phyloP scores from a whole-genome alignment of 2,329 filamentous ascomycete genomes.

The Calonectria pseudoreteaudii region DNA sequence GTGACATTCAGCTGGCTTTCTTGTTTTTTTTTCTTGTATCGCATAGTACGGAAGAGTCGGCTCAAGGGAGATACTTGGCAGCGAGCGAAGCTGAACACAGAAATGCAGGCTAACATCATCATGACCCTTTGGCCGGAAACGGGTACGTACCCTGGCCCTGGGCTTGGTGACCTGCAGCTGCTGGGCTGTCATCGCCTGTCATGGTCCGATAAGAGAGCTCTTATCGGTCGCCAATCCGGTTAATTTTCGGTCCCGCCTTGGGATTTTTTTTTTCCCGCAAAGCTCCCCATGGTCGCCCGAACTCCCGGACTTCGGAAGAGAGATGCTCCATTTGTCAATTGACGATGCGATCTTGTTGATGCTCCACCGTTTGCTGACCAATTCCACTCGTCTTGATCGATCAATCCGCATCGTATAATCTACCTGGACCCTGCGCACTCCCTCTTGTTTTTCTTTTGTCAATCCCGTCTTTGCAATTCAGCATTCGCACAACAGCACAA shows the following conservation, averaged over 20 bases:
- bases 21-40: background rate
- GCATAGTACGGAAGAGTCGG: background rate
- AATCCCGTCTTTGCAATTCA: background rate
- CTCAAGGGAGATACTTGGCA: background rate
- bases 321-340: constrained; percentile 23
- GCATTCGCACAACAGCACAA: constrained; percentile 3
- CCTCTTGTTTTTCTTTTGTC: constrained; percentile 12
- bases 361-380: constrained; percentile 32
- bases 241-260: constrained; percentile 1
- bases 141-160: background rate
- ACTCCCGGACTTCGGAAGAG: constrained; percentile 24
- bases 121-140: background rate
- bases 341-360: constrained; percentile 23
- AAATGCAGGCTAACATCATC: background rate
- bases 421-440: background rate
- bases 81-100: background rate
- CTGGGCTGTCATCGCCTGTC: background rate
- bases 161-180: background rate
- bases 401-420: constrained; percentile 4
- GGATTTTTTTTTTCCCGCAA: constrained; percentile 29
- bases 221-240: background rate
- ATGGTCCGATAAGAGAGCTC: background rate
- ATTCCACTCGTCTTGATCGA: constrained; percentile 23
- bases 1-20: background rate
- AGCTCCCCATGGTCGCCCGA: background rate